Evolutionary conservation across 2,329 filamentous ascomycete genomes (phyloP), one percentile per base, ranked within the genome.

Genomic region (Stagonosporopsis rhizophila): DNA sequence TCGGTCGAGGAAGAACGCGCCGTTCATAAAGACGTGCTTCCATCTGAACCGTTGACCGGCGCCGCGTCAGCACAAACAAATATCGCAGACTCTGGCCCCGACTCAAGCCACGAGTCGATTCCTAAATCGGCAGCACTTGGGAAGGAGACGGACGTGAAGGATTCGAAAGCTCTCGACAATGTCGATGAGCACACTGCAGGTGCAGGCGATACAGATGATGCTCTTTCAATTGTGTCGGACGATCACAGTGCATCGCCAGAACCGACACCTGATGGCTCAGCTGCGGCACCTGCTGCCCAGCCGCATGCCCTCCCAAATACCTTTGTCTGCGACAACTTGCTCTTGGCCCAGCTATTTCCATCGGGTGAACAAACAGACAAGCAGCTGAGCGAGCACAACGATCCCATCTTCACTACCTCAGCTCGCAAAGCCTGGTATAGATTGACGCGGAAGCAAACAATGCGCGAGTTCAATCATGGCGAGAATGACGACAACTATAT

Each of bases 371-470:
- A 39, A 20, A 19, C 27, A 2, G 37, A 51, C 15, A 50, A 69
- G 6, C 42, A 60, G 6, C 41, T 59, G 2, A 63, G 67, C 3
- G 53, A 67, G 1, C 65, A 68, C 25, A 67, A 72, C 15, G 68
- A 72, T 49, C 70, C 74, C 0, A 67, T 77, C 23, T 67, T 65
- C 38, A 68, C 74, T 0, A 77, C 69, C 4, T 68, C 71, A 11
- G 64, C 71, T 15, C 69, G 74, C 5, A 77, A 77, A 59, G 67
- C 74, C 8, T 78, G 76, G 76, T 77, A 78, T 52, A 68, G 75
- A 11, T 54, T 78, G 2, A 77, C 74, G 1, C 71, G 75, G 9
- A 71, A 69, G 40, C 69, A 77, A 50, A 77, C 75, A 5, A 63
- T 77, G 66, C 65, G 74, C 15, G 75, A 77, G 28, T 76, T 66